phyloP scores from a whole-genome alignment of 2,329 filamentous ascomycete species.

The Xylariaceae sp. region DNA sequence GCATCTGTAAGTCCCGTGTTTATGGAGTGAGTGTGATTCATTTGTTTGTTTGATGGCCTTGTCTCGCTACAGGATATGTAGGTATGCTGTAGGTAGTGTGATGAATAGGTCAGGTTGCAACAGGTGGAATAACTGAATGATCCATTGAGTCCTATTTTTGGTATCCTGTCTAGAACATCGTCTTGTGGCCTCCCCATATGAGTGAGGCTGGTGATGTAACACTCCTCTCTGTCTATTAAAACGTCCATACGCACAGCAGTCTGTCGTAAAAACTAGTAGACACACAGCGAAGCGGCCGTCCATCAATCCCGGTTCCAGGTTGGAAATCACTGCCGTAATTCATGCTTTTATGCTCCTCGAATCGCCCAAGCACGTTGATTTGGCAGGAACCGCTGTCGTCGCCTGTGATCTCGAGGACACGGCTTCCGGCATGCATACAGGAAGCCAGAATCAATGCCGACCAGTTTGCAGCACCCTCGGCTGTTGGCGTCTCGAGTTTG shows the following conservation, averaged over 20 bases:
- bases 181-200: not conserved
- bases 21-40: too few relatives aligned
- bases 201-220: not conserved
- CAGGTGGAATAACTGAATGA: too few relatives aligned
- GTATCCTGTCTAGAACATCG: too few relatives aligned
- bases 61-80: too few relatives aligned
- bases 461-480: constrained; percentile 22
- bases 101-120: too few relatives aligned
- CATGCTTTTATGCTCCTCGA: constrained; percentile 88
- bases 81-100: too few relatives aligned
- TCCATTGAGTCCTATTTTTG: too few relatives aligned
- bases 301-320: constrained; percentile 31
- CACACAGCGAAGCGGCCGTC: constrained; percentile 44
- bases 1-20: too few relatives aligned
- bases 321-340: constrained; percentile 81
- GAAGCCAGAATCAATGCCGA: constrained; percentile 63
- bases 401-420: constrained; percentile 51
- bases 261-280: constrained; percentile 76
- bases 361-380: constrained; percentile 62
- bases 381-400: constrained; percentile 43
- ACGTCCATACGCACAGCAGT: constrained; percentile 61
- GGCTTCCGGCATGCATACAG: constrained; percentile 86
- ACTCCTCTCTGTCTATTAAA: constrained; percentile 2
- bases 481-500: constrained; percentile 23
- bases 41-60: too few relatives aligned